A percentile compares a stretch with the other conserved stretches of the same genome.
phyloP scores from a whole-genome alignment of 257 asterid genomes.

The Fraxinus anomala region DNA sequence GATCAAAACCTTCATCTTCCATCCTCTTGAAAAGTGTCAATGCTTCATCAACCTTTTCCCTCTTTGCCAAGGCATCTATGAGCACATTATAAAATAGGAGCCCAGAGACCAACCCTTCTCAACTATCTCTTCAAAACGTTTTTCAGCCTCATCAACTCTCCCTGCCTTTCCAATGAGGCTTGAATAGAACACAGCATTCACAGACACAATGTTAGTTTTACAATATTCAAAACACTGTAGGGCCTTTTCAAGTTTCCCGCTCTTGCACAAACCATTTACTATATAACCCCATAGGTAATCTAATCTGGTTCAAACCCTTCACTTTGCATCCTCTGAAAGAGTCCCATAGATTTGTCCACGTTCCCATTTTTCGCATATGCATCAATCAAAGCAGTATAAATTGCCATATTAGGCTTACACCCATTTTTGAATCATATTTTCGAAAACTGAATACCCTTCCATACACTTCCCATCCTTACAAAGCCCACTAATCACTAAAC shows the following conservation, averaged over 20 bases:
- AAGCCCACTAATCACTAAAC: slow-evolving; percentile 78
- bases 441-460: slow-evolving; percentile 67
- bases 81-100: slow-evolving; percentile 77
- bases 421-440: slow-evolving; percentile 60
- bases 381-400: slow-evolving; percentile 39
- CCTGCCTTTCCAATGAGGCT: slow-evolving; percentile 92
- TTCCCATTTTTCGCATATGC: slow-evolving; percentile 63
- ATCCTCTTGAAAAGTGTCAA: slow-evolving; percentile 57
- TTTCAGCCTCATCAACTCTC: slow-evolving; percentile 67
- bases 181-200: slow-evolving; percentile 66
- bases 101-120: slow-evolving; percentile 67
- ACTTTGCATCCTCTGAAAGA: slow-evolving; percentile 65
- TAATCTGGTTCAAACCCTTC: slow-evolving; percentile 79
- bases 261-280: slow-evolving; percentile 78
- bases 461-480: slow-evolving; percentile 77
- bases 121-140: slow-evolving; percentile 73
- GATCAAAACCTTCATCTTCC: slow-evolving; percentile 91
- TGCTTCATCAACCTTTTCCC: slow-evolving; percentile 71
- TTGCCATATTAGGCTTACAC: slow-evolving; percentile 58
- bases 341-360: slow-evolving; percentile 72
- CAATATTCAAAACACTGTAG: slow-evolving; percentile 77
- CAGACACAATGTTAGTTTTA: slow-evolving; percentile 39
- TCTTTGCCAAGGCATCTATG: slow-evolving; percentile 71
- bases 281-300: slow-evolving; percentile 77
- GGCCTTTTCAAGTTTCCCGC: slow-evolving; percentile 73